Percentiles rank a stretch among this genome's conserved stretches.
Evolutionary conservation across 75 land plant species (phyloP).

Genomic region (Sequoiadendron giganteum): DNA sequence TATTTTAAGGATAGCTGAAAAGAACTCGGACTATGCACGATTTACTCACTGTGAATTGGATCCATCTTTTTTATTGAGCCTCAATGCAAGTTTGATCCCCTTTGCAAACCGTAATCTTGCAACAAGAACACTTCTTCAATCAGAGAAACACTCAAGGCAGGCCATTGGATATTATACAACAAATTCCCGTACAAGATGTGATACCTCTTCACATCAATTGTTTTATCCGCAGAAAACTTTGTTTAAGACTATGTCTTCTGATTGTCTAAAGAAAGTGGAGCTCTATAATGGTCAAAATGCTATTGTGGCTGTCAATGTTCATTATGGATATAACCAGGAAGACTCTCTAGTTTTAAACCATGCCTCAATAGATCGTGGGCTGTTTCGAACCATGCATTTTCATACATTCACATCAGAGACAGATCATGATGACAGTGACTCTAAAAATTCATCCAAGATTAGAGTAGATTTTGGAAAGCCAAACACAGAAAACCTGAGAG

Average conservation of each 20-base stretch:
- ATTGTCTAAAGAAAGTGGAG: conserved; percentile 68
- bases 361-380: conserved; percentile 82
- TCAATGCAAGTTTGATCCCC: conserved; percentile 88
- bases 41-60: conserved; percentile 88
- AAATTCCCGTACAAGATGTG: conserved; percentile 59
- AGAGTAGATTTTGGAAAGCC: conserved; percentile 63
- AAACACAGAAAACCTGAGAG: conserved; percentile 35
- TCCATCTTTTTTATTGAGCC: conserved; percentile 69
- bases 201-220: conserved; percentile 74
- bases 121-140: conserved; percentile 63
- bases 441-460: conserved; percentile 6
- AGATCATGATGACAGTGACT: conserved; percentile 36
- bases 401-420: conserved; percentile 63
- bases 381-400: conserved; percentile 82
- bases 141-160: conserved; percentile 89
- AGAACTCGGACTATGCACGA: conserved; percentile 10
- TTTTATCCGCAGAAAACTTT: conserved; percentile 89
- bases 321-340: conserved; percentile 91
- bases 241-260: conserved; percentile 55
- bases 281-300: conserved; percentile 84
- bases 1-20: conserved; percentile 29
- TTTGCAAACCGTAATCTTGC: conserved; percentile 90
- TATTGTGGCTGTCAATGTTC: conserved; percentile 85
- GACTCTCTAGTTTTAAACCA: conserved; percentile 87
- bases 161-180: conserved; percentile 86